Percentiles rank a stretch among this genome's conserved stretches.
Evolutionary conservation across 1,139 yeast genomes (phyloP).

Genomic region (Groenewaldozyma sp.): DNA sequence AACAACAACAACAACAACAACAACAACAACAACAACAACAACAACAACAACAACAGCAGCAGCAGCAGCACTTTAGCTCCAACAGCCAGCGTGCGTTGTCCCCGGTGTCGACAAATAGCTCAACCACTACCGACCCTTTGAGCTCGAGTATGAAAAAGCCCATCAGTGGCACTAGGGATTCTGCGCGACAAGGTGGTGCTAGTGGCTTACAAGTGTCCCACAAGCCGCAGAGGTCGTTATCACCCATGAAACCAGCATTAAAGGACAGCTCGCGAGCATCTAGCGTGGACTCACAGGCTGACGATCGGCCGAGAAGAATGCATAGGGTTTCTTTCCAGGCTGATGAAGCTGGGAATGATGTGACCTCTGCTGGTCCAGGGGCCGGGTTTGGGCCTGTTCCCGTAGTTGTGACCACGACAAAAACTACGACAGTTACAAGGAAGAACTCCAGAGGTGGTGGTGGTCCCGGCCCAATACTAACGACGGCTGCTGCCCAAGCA

Average conservation of each 20-base stretch:
- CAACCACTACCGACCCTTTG: too few relatives aligned
- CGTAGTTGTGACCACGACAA: background rate
- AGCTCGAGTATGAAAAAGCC: background rate
- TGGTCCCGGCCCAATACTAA: background rate
- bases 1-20: too few relatives aligned
- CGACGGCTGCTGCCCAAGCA: conserved; percentile 1
- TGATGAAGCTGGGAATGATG: background rate
- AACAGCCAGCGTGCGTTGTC: too few relatives aligned
- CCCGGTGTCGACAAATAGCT: too few relatives aligned
- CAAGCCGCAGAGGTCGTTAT: conserved; percentile 23
- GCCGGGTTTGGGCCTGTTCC: background rate
- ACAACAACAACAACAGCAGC: too few relatives aligned
- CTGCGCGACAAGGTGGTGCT: background rate
- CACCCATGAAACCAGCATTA: conserved; percentile 28
- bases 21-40: too few relatives aligned
- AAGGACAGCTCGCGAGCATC: conserved; percentile 18
- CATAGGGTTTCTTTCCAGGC: conserved; percentile 2
- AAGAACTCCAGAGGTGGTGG: background rate
- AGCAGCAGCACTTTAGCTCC: too few relatives aligned
- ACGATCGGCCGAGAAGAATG: conserved; percentile 2
- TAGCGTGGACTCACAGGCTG: conserved; percentile 6
- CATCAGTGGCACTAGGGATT: background rate
- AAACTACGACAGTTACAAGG: background rate
- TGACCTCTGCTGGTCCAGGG: background rate
- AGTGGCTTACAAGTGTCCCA: conserved; percentile 9